phyloP scores from a whole-genome alignment of 768 basidiomycete species.

The Naganishia vaughanmartiniae region DNA sequence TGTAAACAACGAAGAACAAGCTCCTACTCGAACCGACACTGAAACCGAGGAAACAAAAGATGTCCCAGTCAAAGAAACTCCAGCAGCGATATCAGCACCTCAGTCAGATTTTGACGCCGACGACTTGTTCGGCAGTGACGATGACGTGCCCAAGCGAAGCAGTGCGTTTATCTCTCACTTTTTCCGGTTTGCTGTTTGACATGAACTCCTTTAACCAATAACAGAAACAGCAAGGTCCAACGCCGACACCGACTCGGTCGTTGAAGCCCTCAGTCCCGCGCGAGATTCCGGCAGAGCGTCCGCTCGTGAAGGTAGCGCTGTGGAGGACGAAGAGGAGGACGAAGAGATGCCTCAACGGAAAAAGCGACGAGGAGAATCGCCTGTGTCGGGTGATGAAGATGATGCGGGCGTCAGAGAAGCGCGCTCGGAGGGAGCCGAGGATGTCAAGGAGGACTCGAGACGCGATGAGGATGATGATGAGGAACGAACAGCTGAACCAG shows the following conservation, averaged over 20 bases:
- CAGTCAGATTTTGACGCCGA: background rate
- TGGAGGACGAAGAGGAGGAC: constrained; percentile 58
- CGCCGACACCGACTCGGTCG: constrained; percentile 3
- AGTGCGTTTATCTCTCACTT: background rate
- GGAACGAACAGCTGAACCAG: constrained; percentile 51
- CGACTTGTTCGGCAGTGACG: background rate
- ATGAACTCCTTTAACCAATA: too few species aligned
- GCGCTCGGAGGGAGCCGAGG: constrained; percentile 52
- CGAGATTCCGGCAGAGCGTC: background rate
- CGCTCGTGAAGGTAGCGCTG: constrained; percentile 51
- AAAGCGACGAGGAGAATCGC: constrained; percentile 33
- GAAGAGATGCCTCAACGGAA: constrained; percentile 50
- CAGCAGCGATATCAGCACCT: background rate
- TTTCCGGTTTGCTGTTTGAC: too few species aligned
- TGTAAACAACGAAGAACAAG: too few species aligned
- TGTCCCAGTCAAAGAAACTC: background rate
- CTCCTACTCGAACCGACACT: too few species aligned
- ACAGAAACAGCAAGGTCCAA: background rate
- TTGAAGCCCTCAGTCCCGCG: constrained; percentile 10
- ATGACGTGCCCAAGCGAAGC: background rate
- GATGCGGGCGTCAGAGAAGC: constrained; percentile 40
- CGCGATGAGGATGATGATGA: constrained; percentile 52
- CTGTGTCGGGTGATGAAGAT: constrained; percentile 49
- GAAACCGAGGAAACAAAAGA: background rate
- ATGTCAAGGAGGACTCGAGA: constrained; percentile 57